Evolutionary conservation across 768 basidiomycete species (phyloP).

Genomic region (Hypholoma fasciculare): DNA sequence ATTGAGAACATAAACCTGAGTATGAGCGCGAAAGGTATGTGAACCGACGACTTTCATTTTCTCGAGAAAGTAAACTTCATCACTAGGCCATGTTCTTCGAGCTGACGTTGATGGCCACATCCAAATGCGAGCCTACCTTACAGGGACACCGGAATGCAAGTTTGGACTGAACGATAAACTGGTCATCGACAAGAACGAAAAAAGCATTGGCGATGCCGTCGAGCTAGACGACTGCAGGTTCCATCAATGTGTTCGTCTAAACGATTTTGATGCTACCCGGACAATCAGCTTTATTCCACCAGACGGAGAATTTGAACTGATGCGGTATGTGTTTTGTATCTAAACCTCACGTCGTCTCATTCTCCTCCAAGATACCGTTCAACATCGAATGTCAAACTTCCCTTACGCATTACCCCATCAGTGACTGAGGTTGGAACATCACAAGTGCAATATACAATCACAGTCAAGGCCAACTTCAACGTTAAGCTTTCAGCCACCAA

Average conservation of each 20-base stretch:
- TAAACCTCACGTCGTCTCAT: not conserved
- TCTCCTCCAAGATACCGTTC: constrained; percentile 78
- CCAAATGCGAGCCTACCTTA: constrained; percentile 95
- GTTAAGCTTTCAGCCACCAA: constrained; percentile 92
- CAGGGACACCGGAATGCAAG: constrained; percentile 98
- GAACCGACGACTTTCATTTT: not conserved
- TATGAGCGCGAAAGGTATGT: constrained; percentile 93
- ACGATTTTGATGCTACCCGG: constrained; percentile 91
- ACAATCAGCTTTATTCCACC: constrained; percentile 98
- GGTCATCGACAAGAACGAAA: constrained; percentile 86
- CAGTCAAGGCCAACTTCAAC: constrained; percentile 87
- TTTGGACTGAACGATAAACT: constrained; percentile 99
- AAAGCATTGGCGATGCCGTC: constrained; percentile 74
- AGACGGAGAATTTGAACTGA: constrained; percentile 98
- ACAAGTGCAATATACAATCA: constrained; percentile 87
- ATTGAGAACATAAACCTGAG: constrained; percentile 95
- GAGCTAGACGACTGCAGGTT: constrained; percentile 98
- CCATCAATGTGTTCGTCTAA: constrained; percentile 95
- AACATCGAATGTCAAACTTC: constrained; percentile 94
- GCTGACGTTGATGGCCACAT: constrained; percentile 98
- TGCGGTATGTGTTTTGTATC: constrained; percentile 61
- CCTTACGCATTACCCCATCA: constrained; percentile 85
- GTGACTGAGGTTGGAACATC: constrained; percentile 92
- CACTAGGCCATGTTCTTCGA: constrained; percentile 79
- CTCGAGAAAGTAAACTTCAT: not conserved